Percentiles rank a stretch among this genome's conserved stretches.
Conservation (phyloP, 1,139 yeast species). For the Suhomyces choctaworum region DNA sequence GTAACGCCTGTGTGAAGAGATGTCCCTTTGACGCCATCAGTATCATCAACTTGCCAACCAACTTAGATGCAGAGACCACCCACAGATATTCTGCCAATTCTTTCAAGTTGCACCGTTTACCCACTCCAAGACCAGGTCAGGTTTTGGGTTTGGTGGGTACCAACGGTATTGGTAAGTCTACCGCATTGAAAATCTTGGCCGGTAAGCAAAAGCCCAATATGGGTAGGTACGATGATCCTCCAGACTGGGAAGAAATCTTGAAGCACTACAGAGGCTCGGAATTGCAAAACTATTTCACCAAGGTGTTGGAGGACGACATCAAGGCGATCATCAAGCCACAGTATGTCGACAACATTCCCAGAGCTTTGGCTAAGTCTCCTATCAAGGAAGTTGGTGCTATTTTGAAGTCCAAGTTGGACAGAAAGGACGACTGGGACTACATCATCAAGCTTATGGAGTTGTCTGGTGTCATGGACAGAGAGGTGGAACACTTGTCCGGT, state of each 20-base stretch:
- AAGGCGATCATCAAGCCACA: constrained; percentile 97
- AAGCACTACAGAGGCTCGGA: constrained; percentile 94
- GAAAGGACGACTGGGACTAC: constrained; percentile 58
- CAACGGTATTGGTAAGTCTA: constrained; percentile 98
- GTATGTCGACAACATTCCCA: constrained; percentile 94
- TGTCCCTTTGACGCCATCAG: constrained; percentile 97
- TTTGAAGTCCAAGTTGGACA: constrained; percentile 71
- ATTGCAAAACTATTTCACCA: constrained; percentile 92
- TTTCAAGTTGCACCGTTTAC: constrained; percentile 93
- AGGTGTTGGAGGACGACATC: constrained; percentile 88
- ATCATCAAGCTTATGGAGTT: constrained; percentile 73
- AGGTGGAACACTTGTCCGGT: constrained; percentile 87
- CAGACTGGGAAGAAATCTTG: constrained; percentile 94
- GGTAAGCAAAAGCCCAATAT: constrained; percentile 97
- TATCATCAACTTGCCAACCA: constrained; percentile 94
- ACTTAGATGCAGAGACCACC: constrained; percentile 86
- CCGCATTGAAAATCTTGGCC: constrained; percentile 97
- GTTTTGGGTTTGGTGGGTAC: constrained; percentile 97
- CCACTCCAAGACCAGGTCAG: constrained; percentile 99
- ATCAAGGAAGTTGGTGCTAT: constrained; percentile 84
- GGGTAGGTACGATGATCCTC: constrained; percentile 92
- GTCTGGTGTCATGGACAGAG: constrained; percentile 73
- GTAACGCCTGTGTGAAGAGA: constrained; percentile 98
- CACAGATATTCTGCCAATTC: constrained; percentile 98
- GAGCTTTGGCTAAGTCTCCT: constrained; percentile 87